Evolutionary conservation across 202 grass and related monocot species (phyloP), one percentile per base, ranked within the genome.

Genomic region (Brachypodium distachyon): DNA sequence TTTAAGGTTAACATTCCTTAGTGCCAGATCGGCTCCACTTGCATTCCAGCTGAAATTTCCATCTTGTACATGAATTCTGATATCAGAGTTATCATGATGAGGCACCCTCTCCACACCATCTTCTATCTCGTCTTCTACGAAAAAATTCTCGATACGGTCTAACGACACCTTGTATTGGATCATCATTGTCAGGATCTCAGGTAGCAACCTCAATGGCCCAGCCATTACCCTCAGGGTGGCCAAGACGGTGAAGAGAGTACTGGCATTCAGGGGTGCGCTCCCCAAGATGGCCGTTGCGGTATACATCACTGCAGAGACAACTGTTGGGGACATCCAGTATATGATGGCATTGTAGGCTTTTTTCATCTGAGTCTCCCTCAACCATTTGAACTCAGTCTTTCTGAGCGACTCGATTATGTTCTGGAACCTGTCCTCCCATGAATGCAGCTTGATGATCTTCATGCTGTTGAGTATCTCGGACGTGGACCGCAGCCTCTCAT

Each of bases 381-480:
- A 48, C 94, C 94, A 97, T 56, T 61, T 61, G 74, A 97, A 97
- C 89, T 97, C 94, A 2, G 29, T 61, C 10, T 94, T 86, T 57
- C 91, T 89, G 22, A 90, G 82, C 3, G 80, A 76, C 43, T 80
- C 75, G 48, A 97, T 74, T 33, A 80, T 79, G 23, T 28, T 56
- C 41, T 73, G 74, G 76, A 90, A 97, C 59, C 53, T 89, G 3
- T 92, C 88, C 37, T 97, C 94, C 94, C 91, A 94, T 33, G 94
- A 92, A 80, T 94, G 91, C 57, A 97, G 84, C 79, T 97, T 97
- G 85, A 97, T 94, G 72, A 94, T 92, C 84, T 94, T 97, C 94
- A 97, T 97, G 84, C 86, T 94, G 89, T 92, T 94, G 2, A 97
- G 76, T 25, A 79, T 66, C 78, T 97, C 94, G 4, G 88, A 94